Base-by-base conservation (phyloP, 1,284 basidiomycete genomes). In the Agaricales sp. region DNA sequence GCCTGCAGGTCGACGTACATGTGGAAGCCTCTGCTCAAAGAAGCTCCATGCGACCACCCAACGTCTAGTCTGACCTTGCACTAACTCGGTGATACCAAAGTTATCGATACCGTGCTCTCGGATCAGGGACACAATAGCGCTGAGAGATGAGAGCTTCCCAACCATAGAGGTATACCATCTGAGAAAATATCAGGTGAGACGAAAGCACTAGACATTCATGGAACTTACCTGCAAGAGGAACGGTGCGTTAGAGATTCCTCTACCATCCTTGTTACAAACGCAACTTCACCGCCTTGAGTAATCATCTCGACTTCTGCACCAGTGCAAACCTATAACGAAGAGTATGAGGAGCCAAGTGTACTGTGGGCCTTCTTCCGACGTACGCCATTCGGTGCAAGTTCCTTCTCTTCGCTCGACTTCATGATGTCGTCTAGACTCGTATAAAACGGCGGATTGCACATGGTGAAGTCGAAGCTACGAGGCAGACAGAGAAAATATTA, bases 361-460 rank as follows among this genome's bases (percentile, higher is more conserved):
- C 23, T 35, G 11, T 35, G 8, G 8, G 30, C 11, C n/a, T 11
- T 8, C n/a, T 8, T n/a, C n/a, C 23, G 3, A 67, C 79, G 38
- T 58, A 90, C 89, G 1, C 82, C 83, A 54, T 71, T 80, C 0
- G 90, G 80, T 2, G 66, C 67, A 11, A 68, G 58, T 41, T 75
- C 75, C 58, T 96, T 95, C 3, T 66, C 65, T 16, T 73, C 73
- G 0, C 79, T 77, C 2, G 80, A 80, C 1, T 66, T 63, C 0
- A 59, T 56, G 3, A 93, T 76, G 50, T 98, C 93, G 19, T 80
- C 76, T 0, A 62, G 57, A 47, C 80, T 87, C 12, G 68, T 62
- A 60, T 95, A 98, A 65, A 98, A 98, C 0, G 94, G 94, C 0
- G 95, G 95, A 61, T 98, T 98, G 66, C 93, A 97, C 81, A 98